These are phyloP conservation scores for Penicillium sp. DNA, from an alignment of 2,329 filamentous ascomycete genomes.

Conservation along the genomic window DNA sequence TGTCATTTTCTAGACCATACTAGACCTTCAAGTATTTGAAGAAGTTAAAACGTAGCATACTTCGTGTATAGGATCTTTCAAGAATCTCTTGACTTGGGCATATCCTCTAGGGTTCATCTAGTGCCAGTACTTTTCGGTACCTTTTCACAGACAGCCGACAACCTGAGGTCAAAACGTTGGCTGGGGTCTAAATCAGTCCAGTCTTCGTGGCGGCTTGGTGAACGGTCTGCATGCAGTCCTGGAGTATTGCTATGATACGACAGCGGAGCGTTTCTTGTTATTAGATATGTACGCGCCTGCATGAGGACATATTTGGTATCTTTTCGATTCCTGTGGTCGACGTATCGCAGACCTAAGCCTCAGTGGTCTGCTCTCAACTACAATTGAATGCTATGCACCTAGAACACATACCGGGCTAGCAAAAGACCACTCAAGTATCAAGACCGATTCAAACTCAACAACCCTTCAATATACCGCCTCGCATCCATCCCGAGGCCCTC, in stretches of 20 bases:
- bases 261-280: background rate
- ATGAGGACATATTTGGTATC: too few relatives aligned
- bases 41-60: too few relatives aligned
- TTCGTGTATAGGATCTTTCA: too few relatives aligned
- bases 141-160: background rate
- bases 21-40: background rate
- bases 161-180: background rate
- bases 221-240: background rate
- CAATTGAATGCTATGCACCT: too few relatives aligned
- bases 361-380: too few relatives aligned
- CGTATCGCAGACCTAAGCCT: too few relatives aligned
- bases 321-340: too few relatives aligned
- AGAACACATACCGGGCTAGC: too few relatives aligned
- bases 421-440: background rate
- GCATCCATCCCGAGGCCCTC: conserved; percentile 50
- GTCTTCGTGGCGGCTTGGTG: background rate
- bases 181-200: background rate
- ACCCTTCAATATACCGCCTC: conserved; percentile 46
- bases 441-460: conserved; percentile 46
- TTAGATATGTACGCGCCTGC: background rate
- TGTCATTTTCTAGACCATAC: conserved; percentile 3
- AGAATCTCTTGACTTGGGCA: background rate
- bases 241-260: background rate
- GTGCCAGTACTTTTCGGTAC: background rate
- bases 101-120: background rate